phyloP scores from a whole-genome alignment of 768 basidiomycete species.

The Trametes punicea region DNA sequence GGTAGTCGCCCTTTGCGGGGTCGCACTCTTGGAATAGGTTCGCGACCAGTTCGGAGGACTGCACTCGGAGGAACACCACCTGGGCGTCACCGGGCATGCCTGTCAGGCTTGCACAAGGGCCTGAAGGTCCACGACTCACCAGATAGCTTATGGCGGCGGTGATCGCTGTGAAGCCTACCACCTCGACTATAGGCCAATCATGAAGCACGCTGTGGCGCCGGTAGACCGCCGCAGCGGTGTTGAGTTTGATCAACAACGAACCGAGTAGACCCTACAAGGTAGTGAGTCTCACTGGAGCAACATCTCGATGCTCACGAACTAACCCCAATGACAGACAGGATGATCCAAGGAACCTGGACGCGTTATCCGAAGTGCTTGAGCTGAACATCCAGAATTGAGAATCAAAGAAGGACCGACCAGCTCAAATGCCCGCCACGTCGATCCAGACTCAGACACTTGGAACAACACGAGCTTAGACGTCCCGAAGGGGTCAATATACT shows the following conservation, averaged over 20 bases:
- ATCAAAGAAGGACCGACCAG: slow-evolving; percentile 42
- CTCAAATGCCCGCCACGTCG: slow-evolving; percentile 71
- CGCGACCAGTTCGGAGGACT: slow-evolving; percentile 77
- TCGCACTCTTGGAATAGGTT: slow-evolving; percentile 85
- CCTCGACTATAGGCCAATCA: slow-evolving; percentile 65
- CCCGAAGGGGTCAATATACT: slow-evolving; percentile 83
- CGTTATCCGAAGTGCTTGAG: not conserved
- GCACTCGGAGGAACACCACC: slow-evolving; percentile 72
- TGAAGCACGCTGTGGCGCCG: slow-evolving; percentile 51
- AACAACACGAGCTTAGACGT: slow-evolving; percentile 82
- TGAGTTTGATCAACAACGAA: slow-evolving; percentile 61
- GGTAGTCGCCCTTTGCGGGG: slow-evolving; percentile 58
- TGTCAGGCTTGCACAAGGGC: not conserved
- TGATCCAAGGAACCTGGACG: slow-evolving; percentile 67
- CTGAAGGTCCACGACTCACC: slow-evolving; percentile 34
- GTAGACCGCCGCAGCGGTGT: slow-evolving; percentile 61
- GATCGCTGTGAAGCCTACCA: slow-evolving; percentile 55
- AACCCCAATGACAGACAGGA: slow-evolving; percentile 61
- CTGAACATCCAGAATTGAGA: not conserved
- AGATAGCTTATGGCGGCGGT: slow-evolving; percentile 72
- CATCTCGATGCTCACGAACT: no score
- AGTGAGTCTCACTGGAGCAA: no score
- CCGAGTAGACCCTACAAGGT: slow-evolving; percentile 65
- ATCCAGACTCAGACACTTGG: slow-evolving; percentile 59
- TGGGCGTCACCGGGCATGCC: slow-evolving; percentile 23